Evolutionary conservation across 352 stramenopile genomes (phyloP).

Genomic region (Globisporangium viniferum): DNA sequence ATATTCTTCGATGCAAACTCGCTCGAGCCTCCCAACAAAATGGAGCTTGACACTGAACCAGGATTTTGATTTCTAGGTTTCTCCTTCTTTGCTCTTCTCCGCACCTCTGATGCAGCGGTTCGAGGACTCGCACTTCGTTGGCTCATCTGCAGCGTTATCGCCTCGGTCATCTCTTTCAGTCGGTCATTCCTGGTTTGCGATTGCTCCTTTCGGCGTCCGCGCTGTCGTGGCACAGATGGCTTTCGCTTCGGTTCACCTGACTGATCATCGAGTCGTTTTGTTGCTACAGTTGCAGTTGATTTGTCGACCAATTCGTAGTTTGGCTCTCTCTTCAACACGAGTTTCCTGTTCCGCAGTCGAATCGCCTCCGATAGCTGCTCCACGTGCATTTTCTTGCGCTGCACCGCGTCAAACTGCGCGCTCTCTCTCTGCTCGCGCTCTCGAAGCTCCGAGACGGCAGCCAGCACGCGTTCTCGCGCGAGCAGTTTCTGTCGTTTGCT

Average conservation of each 20-base stretch:
- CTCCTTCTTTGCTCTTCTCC: not conserved
- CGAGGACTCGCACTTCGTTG: not conserved
- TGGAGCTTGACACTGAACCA: slow-evolving; percentile 10
- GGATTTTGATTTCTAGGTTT: not conserved
- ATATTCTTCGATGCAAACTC: not conserved
- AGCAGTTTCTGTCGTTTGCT: slow-evolving; percentile 39
- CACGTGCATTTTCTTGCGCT: slow-evolving; percentile 41
- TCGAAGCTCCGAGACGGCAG: slow-evolving; percentile 39
- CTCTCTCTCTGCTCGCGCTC: slow-evolving; percentile 27
- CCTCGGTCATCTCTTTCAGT: slow-evolving; percentile 4
- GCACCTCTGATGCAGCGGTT: not conserved
- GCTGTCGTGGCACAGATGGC: slow-evolving; percentile 54
- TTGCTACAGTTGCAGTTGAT: not conserved
- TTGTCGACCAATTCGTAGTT: not conserved
- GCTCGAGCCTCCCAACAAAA: slow-evolving; percentile 4
- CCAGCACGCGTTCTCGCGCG: slow-evolving; percentile 40
- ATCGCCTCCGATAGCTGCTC: slow-evolving; percentile 53
- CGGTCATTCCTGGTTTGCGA: slow-evolving; percentile 8
- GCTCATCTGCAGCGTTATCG: not conserved
- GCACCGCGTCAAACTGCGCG: slow-evolving; percentile 24
- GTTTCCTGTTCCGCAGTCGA: slow-evolving; percentile 45
- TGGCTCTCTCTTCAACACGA: slow-evolving; percentile 6
- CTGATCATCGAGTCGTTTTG: not conserved
- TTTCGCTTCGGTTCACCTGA: slow-evolving; percentile 35
- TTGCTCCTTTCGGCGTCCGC: slow-evolving; percentile 14